These are phyloP conservation scores for Penicillium corylophilum DNA, from an alignment of 2,329 filamentous ascomycete genomes.

Conservation along the genomic window DNA sequence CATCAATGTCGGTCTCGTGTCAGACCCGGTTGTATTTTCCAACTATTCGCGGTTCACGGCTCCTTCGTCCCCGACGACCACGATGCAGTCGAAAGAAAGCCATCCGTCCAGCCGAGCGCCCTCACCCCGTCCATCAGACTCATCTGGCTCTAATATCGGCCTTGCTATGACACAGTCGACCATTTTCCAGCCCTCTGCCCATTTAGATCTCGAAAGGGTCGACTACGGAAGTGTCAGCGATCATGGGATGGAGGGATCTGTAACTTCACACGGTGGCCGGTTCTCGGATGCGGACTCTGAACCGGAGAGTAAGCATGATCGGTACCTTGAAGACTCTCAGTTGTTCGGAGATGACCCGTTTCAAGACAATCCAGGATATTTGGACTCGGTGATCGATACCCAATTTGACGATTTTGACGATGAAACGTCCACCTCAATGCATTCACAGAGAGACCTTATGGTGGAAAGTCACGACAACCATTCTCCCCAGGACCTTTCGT, in stretches of 20 bases:
- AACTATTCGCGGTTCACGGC: conserved; percentile 42
- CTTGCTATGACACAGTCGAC: conserved; percentile 40
- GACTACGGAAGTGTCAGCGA: not conserved
- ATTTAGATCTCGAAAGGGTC: too few relatives aligned
- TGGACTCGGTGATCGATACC: conserved; percentile 39
- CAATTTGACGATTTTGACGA: conserved; percentile 36
- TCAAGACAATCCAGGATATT: conserved; percentile 38
- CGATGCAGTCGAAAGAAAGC: conserved; percentile 34
- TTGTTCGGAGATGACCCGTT: conserved; percentile 32
- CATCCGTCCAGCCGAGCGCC: conserved; percentile 28
- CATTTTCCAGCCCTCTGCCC: conserved; percentile 34
- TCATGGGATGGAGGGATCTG: conserved; percentile 29
- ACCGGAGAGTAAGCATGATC: conserved; percentile 27
- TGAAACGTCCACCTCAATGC: conserved; percentile 23
- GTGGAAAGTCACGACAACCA: conserved; percentile 18
- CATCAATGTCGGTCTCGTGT: conserved; percentile 48
- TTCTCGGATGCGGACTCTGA: conserved; percentile 46
- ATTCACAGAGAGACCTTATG: conserved; percentile 5
- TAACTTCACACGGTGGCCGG: conserved; percentile 38
- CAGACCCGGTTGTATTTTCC: conserved; percentile 50
- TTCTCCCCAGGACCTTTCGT: conserved; percentile 16
- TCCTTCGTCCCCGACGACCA: conserved; percentile 34
- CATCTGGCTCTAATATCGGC: conserved; percentile 24
- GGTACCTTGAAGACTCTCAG: conserved; percentile 27
- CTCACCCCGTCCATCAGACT: conserved; percentile 27